Conservation (phyloP, 129 eudicot species). For the Mikania micrantha region DNA sequence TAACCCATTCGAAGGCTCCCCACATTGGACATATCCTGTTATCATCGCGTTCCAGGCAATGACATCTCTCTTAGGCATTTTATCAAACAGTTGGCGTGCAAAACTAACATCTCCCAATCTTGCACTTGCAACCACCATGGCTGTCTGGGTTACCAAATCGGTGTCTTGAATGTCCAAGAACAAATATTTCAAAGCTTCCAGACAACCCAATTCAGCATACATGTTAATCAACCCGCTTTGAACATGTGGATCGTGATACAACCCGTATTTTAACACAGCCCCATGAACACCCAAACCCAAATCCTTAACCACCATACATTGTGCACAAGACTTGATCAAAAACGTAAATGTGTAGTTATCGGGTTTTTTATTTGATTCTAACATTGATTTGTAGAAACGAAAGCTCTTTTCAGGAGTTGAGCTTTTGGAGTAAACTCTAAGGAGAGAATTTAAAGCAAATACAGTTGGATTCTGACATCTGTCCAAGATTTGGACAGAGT, state of each 20-base stretch:
- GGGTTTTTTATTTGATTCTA: slow-evolving; percentile 12
- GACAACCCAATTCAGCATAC: slow-evolving; percentile 31
- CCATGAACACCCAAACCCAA: slow-evolving; percentile 26
- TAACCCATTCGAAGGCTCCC: slow-evolving; percentile 19
- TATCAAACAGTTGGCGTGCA: slow-evolving; percentile 43
- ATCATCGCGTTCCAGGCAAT: slow-evolving; percentile 54
- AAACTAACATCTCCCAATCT: slow-evolving; percentile 29
- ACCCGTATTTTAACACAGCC: slow-evolving; percentile 23
- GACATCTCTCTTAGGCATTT: slow-evolving; percentile 38
- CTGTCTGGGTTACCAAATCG: slow-evolving; percentile 33
- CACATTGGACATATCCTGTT: slow-evolving; percentile 24
- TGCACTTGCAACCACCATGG: slow-evolving; percentile 36
- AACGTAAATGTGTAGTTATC: slow-evolving; percentile 39
- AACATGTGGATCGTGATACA: slow-evolving; percentile 29
- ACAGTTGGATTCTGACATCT: slow-evolving; percentile 26
- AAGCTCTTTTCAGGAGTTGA: slow-evolving; percentile 31
- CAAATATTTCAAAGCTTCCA: slow-evolving; percentile 6
- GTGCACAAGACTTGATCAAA: slow-evolving; percentile 29
- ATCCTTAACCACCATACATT: neutral
- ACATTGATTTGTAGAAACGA: slow-evolving; percentile 13
- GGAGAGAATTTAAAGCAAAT: slow-evolving; percentile 32
- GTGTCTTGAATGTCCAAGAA: slow-evolving; percentile 16
- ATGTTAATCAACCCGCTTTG: slow-evolving; percentile 32
- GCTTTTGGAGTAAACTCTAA: slow-evolving; percentile 29
- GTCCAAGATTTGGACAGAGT: slow-evolving; percentile 26